phyloP scores from a whole-genome alignment of 2,329 filamentous ascomycete species.

The Pseudofabraea citricarpa region DNA sequence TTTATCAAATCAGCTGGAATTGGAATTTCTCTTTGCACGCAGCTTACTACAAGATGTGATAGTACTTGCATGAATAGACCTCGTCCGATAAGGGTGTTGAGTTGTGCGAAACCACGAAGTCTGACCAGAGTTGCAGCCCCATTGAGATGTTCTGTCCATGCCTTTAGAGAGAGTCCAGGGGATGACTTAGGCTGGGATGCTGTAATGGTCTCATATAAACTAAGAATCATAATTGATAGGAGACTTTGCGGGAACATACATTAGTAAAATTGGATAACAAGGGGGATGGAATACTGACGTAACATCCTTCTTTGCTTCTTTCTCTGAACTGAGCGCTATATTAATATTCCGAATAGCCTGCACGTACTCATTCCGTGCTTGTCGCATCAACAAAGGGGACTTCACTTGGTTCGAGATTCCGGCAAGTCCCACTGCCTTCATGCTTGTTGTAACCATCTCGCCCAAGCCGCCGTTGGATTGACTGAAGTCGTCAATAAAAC shows the following conservation, averaged over 20 bases:
- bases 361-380: slow-evolving; percentile 43
- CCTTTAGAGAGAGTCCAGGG: slow-evolving; percentile 21
- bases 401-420: slow-evolving; percentile 36
- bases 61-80: slow-evolving; percentile 50
- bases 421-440: slow-evolving; percentile 47
- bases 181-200: slow-evolving; percentile 25
- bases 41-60: slow-evolving; percentile 44
- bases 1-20: slow-evolving; percentile 41
- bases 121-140: slow-evolving; percentile 43
- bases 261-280: background rate
- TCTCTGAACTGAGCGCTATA: slow-evolving; percentile 34
- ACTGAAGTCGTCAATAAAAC: slow-evolving; percentile 7
- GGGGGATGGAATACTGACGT: slow-evolving; percentile 23
- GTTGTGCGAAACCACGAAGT: slow-evolving; percentile 41
- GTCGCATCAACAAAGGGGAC: slow-evolving; percentile 33
- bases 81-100: slow-evolving; percentile 39
- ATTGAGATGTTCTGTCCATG: slow-evolving; percentile 47
- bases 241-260: no score
- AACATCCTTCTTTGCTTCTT: slow-evolving; percentile 42
- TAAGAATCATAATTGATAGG: slow-evolving; percentile 45
- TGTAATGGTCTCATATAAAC: slow-evolving; percentile 47
- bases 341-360: slow-evolving; percentile 43
- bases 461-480: slow-evolving; percentile 2
- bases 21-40: slow-evolving; percentile 42
- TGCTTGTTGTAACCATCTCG: slow-evolving; percentile 17